Evolutionary conservation across 225 moss, liverwort and hornwort genomes (phyloP), one percentile per base, ranked within the genome.

Genomic region (Pseudisothecium myosuroides): DNA sequence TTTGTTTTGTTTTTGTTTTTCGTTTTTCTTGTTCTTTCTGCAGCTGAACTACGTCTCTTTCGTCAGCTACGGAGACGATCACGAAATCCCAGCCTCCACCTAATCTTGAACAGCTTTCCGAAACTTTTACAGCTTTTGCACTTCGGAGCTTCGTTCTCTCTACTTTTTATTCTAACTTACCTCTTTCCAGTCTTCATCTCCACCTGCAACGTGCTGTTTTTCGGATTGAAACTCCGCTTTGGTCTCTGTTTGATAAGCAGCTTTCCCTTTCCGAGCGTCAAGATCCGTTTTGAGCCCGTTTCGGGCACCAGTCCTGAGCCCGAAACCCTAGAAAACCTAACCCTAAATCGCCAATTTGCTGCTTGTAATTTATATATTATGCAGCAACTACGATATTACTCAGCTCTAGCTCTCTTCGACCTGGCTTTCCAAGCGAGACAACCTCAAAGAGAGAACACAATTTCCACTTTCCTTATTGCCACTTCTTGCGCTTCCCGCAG

Each of bases 221-320:
- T 36, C 54, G 29, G 14, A 45, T 84, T 90, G 17, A 27, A 58
- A 72, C 82, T 78, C 81, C 23, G 76, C 60, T 88, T 62, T 39
- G 52, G 39, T 65, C 91, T 54, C 66, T 80, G 76, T 31, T 59
- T 86, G 52, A 61, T 49, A 74, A 34, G 79, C 87, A 79, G 84
- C 88, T 75, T 88, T 92, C 62, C 76, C 92, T 73, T 93, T 94
- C 93, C 94, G 94, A 60, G 82, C 82, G 29, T 85, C 89, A 65
- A 92, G 88, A 34, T 93, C 87, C 73, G 64, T 86, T 77, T 91
- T 91, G 62, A 90, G 84, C 76, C 89, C 89, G 82, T 88, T 93
- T 87, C 82, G 77, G 10, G 83, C 82, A 90, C 90, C 88, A 84
- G 9, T 10, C 41, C 28, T 7, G 12, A 80, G 7, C 90, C 71